phyloP scores from a whole-genome alignment of 2,329 filamentous ascomycete genomes.

The Intubia oerlemansii region DNA sequence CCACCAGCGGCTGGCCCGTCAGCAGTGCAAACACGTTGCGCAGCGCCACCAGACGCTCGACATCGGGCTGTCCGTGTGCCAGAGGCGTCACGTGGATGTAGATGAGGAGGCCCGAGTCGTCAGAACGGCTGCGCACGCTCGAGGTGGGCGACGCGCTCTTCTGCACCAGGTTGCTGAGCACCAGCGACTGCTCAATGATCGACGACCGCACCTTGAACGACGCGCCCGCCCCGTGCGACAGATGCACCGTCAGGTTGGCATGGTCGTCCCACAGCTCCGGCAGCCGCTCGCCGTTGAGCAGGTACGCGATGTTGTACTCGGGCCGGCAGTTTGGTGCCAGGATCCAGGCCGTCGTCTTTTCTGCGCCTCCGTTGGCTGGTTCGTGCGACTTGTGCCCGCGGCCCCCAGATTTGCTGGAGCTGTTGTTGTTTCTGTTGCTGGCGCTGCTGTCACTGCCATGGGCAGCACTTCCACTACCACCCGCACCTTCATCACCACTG shows the following conservation, averaged over 20 bases:
- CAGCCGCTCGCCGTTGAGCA: conserved; percentile 34
- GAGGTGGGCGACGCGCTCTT: conserved; percentile 23
- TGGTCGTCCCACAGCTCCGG: conserved; percentile 44
- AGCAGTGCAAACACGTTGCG: conserved; percentile 47
- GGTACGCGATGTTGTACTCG: conserved; percentile 32
- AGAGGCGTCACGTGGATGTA: not conserved
- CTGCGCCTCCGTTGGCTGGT: conserved; percentile 4
- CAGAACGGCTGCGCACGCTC: conserved; percentile 13
- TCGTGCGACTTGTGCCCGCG: conserved; percentile 28
- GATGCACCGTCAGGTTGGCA: conserved; percentile 33
- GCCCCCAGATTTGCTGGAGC: too few relatives aligned
- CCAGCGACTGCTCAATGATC: conserved; percentile 28
- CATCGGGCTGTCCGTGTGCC: conserved; percentile 15
- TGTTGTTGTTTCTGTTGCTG: too few relatives aligned
- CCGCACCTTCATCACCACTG: too few relatives aligned
- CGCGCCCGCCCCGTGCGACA: conserved; percentile 29
- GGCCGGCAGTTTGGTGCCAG: conserved; percentile 26
- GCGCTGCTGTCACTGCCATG: too few relatives aligned
- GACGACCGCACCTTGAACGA: conserved; percentile 39
- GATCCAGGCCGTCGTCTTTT: conserved; percentile 27
- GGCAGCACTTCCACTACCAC: too few relatives aligned
- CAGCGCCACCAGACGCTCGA: conserved; percentile 34
- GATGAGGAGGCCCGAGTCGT: conserved; percentile 9
- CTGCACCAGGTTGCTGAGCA: conserved; percentile 31
- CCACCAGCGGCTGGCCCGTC: conserved; percentile 39